These are phyloP conservation scores for Xylariaceae sp. DNA, from an alignment of 2,329 filamentous ascomycete genomes.

Conservation along the genomic window DNA sequence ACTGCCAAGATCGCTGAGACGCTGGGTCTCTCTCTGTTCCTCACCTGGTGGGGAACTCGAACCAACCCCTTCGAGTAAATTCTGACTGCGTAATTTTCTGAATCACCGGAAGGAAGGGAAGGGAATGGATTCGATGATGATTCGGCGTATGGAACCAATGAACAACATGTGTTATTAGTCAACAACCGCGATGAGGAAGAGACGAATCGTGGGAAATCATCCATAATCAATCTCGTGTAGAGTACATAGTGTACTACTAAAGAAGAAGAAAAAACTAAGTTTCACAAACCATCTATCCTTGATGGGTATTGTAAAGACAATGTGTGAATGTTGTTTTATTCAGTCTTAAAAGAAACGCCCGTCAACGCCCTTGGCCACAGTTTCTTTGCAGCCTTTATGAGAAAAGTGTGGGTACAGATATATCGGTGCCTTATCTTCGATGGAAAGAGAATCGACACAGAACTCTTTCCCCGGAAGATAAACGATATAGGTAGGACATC, in stretches of 20 bases:
- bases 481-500: conserved; percentile 1
- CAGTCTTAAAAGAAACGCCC: conserved; percentile 15
- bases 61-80: conserved; percentile 84
- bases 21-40: conserved; percentile 82
- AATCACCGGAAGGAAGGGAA: too few relatives aligned
- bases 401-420: conserved; percentile 19
- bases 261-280: too few relatives aligned
- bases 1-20: conserved; percentile 88
- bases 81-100: conserved; percentile 12
- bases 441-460: background rate
- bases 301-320: too few relatives aligned
- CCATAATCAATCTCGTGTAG: too few relatives aligned
- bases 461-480: background rate
- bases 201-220: too few relatives aligned
- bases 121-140: too few relatives aligned
- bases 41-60: conserved; percentile 96
- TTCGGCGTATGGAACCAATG: too few relatives aligned
- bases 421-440: conserved; percentile 11
- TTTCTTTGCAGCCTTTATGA: conserved; percentile 18
- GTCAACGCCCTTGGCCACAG: conserved; percentile 23
- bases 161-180: too few relatives aligned
- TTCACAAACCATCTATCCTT: conserved; percentile 14
- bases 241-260: too few relatives aligned
- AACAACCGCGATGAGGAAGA: too few relatives aligned
- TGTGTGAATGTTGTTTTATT: too few relatives aligned